phyloP scores from a whole-genome alignment of 352 stramenopile genomes.

The Pythium guiyangense region DNA sequence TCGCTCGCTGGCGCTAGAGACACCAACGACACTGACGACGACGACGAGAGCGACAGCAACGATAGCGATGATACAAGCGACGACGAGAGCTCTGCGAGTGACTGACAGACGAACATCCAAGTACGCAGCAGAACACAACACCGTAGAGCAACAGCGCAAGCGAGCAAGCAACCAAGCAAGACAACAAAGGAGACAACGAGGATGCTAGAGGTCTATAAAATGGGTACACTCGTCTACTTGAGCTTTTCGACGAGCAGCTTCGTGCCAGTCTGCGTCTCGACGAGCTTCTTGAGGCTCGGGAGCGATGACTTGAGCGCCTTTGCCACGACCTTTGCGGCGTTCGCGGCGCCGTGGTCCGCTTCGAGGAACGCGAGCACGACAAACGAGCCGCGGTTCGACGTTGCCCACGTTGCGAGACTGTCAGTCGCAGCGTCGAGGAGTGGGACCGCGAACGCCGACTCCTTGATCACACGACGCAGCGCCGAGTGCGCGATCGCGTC shows the following conservation, averaged over 20 bases:
- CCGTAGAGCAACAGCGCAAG: neutral
- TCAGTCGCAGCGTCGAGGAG: conserved; percentile 50
- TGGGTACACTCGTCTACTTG: conserved; percentile 26
- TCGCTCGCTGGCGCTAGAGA: conserved; percentile 17
- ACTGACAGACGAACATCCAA: neutral
- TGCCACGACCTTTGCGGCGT: conserved; percentile 44
- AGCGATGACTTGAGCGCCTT: conserved; percentile 61
- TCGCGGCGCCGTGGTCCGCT: conserved; percentile 40
- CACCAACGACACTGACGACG: conserved; percentile 14
- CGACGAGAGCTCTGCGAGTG: neutral
- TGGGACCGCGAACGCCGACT: conserved; percentile 46
- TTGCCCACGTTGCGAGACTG: conserved; percentile 45
- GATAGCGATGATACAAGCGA: conserved; percentile 10
- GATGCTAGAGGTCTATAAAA: conserved; percentile 18
- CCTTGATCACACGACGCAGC: conserved; percentile 75
- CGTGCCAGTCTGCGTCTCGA: conserved; percentile 59
- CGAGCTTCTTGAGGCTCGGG: conserved; percentile 54
- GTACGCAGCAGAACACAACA: neutral
- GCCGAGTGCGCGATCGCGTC: conserved; percentile 72
- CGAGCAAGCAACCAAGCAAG: conserved; percentile 13
- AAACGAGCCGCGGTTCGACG: conserved; percentile 77
- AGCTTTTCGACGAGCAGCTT: conserved; percentile 86
- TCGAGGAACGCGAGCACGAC: conserved; percentile 82
- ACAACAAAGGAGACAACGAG: conserved; percentile 10
- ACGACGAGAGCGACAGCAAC: conserved; percentile 13